Evolutionary conservation across 2,329 filamentous ascomycete genomes (phyloP).

Genomic region (Cadophora sp.): DNA sequence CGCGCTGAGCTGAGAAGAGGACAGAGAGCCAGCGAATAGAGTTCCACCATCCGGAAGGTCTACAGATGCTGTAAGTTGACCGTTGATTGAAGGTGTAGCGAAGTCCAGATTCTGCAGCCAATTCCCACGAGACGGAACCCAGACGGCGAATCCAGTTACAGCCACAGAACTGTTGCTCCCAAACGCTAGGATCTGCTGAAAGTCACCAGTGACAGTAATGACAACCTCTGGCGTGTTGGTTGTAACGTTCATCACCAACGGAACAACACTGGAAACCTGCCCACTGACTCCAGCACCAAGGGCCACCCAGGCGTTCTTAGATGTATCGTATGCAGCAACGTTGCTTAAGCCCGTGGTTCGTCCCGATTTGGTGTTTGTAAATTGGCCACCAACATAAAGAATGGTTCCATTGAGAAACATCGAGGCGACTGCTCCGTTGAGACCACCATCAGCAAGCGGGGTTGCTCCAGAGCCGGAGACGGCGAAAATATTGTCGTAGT

Average conservation of each 20-base stretch:
- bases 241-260: constrained; percentile 81
- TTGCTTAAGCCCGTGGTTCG: constrained; percentile 71
- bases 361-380: constrained; percentile 73
- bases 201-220: constrained; percentile 81
- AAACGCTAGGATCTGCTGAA: constrained; percentile 75
- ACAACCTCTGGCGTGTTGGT: constrained; percentile 71
- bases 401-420: constrained; percentile 69
- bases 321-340: constrained; percentile 77
- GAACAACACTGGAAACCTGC: constrained; percentile 74
- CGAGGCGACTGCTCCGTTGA: constrained; percentile 79
- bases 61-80: constrained; percentile 75
- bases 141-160: constrained; percentile 83
- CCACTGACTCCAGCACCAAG: constrained; percentile 89
- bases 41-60: constrained; percentile 64
- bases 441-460: constrained; percentile 70
- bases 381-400: constrained; percentile 85
- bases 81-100: constrained; percentile 70
- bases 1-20: constrained; percentile 75
- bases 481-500: constrained; percentile 78
- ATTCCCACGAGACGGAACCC: constrained; percentile 84
- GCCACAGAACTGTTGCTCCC: constrained; percentile 64
- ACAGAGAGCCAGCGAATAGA: constrained; percentile 84
- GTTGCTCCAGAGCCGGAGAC: constrained; percentile 69
- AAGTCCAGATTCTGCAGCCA: constrained; percentile 85
- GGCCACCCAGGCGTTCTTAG: constrained; percentile 73